These are phyloP conservation scores for Phytophthora megakarya DNA, from an alignment of 352 stramenopile species.

Conservation along the genomic window DNA sequence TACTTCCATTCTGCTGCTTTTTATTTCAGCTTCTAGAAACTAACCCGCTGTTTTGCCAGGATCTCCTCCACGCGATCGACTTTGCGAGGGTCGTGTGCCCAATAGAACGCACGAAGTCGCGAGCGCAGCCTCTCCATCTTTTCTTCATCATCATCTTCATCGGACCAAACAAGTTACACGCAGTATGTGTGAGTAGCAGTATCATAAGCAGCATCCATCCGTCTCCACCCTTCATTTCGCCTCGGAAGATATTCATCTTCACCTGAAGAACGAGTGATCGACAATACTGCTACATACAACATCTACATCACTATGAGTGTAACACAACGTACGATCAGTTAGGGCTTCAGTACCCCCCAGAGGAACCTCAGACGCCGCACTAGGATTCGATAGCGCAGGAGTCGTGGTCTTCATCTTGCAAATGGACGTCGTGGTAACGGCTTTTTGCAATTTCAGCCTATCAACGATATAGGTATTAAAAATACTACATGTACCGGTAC, in stretches of 20 bases:
- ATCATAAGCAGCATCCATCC: not conserved
- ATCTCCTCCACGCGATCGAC: slow-evolving; percentile 69
- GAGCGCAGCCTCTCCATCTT: slow-evolving; percentile 31
- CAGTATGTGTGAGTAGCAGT: not conserved
- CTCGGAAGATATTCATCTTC: too few relatives aligned
- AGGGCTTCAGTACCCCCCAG: not conserved
- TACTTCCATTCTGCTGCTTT: not conserved
- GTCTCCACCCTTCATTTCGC: not conserved
- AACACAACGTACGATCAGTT: slow-evolving; percentile 26
- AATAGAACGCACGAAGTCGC: slow-evolving; percentile 69
- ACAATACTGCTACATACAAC: slow-evolving; percentile 2
- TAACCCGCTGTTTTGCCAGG: slow-evolving; percentile 47
- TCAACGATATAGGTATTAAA: not conserved
- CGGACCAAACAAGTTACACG: not conserved
- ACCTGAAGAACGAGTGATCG: slow-evolving; percentile 2
- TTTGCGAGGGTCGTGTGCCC: slow-evolving; percentile 71
- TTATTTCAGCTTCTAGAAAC: not conserved
- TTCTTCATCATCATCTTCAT: slow-evolving; percentile 21
- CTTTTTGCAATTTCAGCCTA: not conserved
- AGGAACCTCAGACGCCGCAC: not conserved
- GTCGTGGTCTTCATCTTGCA: slow-evolving; percentile 1
- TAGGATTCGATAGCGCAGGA: not conserved
- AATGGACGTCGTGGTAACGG: not conserved
- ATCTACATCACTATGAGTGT: not conserved
- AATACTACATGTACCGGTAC: too few relatives aligned